Conservation (phyloP, 1,139 yeast genomes). For the Taiozyma sp. region DNA sequence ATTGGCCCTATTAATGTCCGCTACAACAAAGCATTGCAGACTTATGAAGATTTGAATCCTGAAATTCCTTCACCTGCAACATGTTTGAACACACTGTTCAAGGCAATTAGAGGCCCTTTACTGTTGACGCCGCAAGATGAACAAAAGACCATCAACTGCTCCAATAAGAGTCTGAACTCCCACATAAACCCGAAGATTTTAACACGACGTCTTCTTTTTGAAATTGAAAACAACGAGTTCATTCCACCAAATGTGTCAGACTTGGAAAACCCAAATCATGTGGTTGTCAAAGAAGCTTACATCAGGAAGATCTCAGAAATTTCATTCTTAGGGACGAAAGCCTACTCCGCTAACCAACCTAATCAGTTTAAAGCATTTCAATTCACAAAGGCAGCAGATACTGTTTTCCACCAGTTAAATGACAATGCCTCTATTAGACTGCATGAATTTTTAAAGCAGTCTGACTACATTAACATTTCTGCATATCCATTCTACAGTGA, state of each 20-base stretch:
- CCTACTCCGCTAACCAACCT: conserved; percentile 21
- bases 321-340: conserved; percentile 37
- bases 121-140: conserved; percentile 37
- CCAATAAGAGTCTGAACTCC: conserved; percentile 44
- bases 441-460: conserved; percentile 23
- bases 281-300: conserved; percentile 37
- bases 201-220: conserved; percentile 38
- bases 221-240: conserved; percentile 35
- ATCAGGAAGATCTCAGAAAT: conserved; percentile 46
- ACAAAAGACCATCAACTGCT: conserved; percentile 45
- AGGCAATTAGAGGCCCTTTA: conserved; percentile 60
- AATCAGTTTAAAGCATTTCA: conserved; percentile 33
- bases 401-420: conserved; percentile 37
- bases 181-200: conserved; percentile 52
- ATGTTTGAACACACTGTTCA: conserved; percentile 51
- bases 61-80: conserved; percentile 44
- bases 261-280: conserved; percentile 22
- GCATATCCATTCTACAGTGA: conserved; percentile 55
- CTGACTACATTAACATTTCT: conserved; percentile 47
- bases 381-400: conserved; percentile 31
- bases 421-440: conserved; percentile 28
- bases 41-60: conserved; percentile 23
- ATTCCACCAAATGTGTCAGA: conserved; percentile 54
- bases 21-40: conserved; percentile 27
- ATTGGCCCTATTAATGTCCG: conserved; percentile 34